Evolutionary conservation across 2,329 filamentous ascomycete species (phyloP), one percentile per base, ranked within the genome.

Genomic region (Neofusicoccum cordaticola): DNA sequence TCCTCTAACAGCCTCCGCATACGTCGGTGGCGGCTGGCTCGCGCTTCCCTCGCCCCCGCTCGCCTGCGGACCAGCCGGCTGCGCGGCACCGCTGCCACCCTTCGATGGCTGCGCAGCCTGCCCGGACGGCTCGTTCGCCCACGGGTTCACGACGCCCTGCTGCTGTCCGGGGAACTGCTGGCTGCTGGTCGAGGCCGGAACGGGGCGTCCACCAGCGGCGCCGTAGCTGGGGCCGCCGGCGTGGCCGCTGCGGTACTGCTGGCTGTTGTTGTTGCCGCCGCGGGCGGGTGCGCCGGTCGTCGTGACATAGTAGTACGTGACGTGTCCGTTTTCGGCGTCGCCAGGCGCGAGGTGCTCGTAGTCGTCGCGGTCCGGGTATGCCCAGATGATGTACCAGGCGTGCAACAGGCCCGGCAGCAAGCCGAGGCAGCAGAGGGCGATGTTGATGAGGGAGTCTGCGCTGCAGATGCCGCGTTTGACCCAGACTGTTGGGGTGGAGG

Each of bases 331-430:
- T 67, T 84, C 83, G 63, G 80, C 84, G 62, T 88, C 86, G 42
- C 78, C 75, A 4, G 85, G 79, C 45, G 90, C 76, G 58, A 82
- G 80, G 31, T 53, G 53, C 70, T 91, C 86, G 79, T 95, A 93
- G 64, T 83, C 77, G 70, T 81, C 78, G 67, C 97, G 95, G 67
- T 97, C 94, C 65, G 95, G 95, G 77, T 90, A 91, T 75, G 91
- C 90, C 72, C 91, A 86, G 79, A 99, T 97, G 79, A 98, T 96
- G 84, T 98, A 99, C 94, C 95, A 98, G 68, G 93, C 87, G 81
- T 99, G 95, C 2, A 99, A 82, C 57, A 98, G 89, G 67, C 94
- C 94, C 19, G 94, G 94, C 66, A 98, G 79, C 72, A 79, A 75
- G 68, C 74, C 78, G 65, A 79, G 76, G 67, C 74, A 77, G 75